These are phyloP conservation scores for Fusarium irregulare DNA, from an alignment of 2,329 filamentous ascomycete species.

Conservation along the genomic window DNA sequence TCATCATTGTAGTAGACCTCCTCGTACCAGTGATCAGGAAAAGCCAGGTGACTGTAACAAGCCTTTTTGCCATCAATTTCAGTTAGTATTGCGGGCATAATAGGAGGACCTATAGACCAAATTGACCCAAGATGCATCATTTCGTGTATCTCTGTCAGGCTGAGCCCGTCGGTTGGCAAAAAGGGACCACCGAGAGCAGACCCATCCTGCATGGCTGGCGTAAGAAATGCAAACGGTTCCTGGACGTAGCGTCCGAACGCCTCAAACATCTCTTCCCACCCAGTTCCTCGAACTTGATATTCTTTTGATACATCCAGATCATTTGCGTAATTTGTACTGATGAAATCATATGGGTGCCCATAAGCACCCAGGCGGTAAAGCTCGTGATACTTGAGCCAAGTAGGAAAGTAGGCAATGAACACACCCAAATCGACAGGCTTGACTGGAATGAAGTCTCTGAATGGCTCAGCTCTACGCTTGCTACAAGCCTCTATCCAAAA, in stretches of 20 bases:
- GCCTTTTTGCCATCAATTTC: background rate
- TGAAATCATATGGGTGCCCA: background rate
- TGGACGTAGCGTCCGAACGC: no score
- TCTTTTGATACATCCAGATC: background rate
- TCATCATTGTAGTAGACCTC: background rate
- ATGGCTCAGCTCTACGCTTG: background rate
- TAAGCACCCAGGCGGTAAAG: background rate
- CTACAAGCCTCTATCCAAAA: background rate
- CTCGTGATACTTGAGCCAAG: constrained; percentile 9
- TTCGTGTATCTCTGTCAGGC: background rate
- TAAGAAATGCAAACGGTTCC: background rate
- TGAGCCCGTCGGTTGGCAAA: background rate
- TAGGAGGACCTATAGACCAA: background rate
- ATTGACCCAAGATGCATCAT: background rate
- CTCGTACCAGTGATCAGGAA: background rate
- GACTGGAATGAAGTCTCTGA: rapidly evolving
- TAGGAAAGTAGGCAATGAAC: constrained; percentile 9
- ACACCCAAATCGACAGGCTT: background rate
- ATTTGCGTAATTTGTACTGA: background rate
- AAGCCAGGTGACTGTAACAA: background rate
- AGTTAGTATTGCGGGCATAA: rapidly evolving
- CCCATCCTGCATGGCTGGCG: constrained; percentile 7
- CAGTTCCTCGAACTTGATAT: background rate
- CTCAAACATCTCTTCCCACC: background rate
- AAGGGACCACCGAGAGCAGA: background rate